Percentiles rank a stretch among this genome's conserved stretches.
These are phyloP conservation scores for Scytalidium sp. DNA, from an alignment of 2,329 filamentous ascomycete species.

Conservation along the genomic window DNA sequence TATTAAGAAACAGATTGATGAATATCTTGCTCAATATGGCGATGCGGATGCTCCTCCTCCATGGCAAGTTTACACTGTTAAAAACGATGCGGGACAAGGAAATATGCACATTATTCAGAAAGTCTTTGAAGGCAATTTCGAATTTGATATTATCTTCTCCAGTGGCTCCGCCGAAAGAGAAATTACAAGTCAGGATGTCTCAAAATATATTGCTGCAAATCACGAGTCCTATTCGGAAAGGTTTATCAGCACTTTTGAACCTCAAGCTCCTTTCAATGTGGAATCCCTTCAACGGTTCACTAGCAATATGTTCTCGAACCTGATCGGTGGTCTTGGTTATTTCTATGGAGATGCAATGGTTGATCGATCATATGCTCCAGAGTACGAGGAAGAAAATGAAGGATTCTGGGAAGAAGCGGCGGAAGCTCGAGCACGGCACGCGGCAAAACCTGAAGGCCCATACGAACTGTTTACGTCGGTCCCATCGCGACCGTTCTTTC, in stretches of 20 bases:
- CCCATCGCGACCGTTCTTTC: slow-evolving; percentile 93
- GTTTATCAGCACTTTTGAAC: slow-evolving; percentile 70
- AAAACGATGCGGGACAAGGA: slow-evolving; percentile 64
- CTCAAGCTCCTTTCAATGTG: slow-evolving; percentile 71
- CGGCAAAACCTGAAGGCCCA: slow-evolving; percentile 73
- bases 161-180: slow-evolving; percentile 64
- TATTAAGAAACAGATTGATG: slow-evolving; percentile 62
- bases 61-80: slow-evolving; percentile 79
- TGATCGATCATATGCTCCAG: slow-evolving; percentile 85
- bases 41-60: slow-evolving; percentile 72
- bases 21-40: slow-evolving; percentile 55
- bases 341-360: slow-evolving; percentile 88
- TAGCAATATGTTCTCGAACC: slow-evolving; percentile 88
- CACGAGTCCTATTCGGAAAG: slow-evolving; percentile 69
- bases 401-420: slow-evolving; percentile 93
- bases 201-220: slow-evolving; percentile 63
- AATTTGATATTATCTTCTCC: slow-evolving; percentile 90
- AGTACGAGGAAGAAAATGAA: slow-evolving; percentile 94
- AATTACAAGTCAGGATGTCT: slow-evolving; percentile 60
- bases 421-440: slow-evolving; percentile 67
- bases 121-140: slow-evolving; percentile 83
- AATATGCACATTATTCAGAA: slow-evolving; percentile 91
- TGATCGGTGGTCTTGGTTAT: slow-evolving; percentile 91
- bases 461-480: slow-evolving; percentile 88
- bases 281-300: slow-evolving; percentile 76